A percentile compares a stretch with the other conserved stretches of the same genome.
phyloP scores from a whole-genome alignment of 441 rosid species.

The Gossypium gossypioides region DNA sequence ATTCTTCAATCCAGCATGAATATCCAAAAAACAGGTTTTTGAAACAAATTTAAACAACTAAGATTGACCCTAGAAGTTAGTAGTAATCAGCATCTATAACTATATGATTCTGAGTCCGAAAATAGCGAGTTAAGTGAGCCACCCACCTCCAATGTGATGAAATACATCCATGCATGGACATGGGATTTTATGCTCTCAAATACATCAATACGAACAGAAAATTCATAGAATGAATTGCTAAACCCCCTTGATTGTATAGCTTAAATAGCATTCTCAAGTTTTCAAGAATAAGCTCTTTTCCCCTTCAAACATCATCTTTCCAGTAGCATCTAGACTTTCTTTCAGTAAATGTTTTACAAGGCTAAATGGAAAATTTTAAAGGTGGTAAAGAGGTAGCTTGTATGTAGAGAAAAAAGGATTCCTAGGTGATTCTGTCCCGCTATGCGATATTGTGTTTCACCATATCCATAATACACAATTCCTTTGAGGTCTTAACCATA shows the following conservation, averaged over 20 bases:
- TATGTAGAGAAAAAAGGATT: background rate
- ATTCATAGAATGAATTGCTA: background rate
- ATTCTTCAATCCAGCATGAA: background rate
- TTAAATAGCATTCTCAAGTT: constrained; percentile 1
- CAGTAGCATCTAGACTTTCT: background rate
- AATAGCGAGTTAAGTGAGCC: background rate
- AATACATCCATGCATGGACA: background rate
- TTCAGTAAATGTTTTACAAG: background rate
- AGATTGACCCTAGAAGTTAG: background rate
- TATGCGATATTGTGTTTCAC: background rate
- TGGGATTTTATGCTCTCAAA: background rate
- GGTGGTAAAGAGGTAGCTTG: background rate
- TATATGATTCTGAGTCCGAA: background rate
- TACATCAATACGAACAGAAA: background rate
- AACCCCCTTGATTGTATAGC: background rate
- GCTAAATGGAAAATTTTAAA: background rate
- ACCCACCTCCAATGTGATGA: background rate
- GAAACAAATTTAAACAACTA: background rate
- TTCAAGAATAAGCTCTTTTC: background rate
- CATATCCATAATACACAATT: background rate
- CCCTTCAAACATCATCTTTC: background rate
- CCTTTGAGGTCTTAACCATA: background rate
- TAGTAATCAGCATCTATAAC: background rate
- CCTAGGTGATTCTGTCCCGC: background rate
- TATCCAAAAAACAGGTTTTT: background rate